Percentiles rank a stretch among this genome's conserved stretches.
Conservation (phyloP, 495 filamentous ascomycete species). For the Xylaria longipes region DNA sequence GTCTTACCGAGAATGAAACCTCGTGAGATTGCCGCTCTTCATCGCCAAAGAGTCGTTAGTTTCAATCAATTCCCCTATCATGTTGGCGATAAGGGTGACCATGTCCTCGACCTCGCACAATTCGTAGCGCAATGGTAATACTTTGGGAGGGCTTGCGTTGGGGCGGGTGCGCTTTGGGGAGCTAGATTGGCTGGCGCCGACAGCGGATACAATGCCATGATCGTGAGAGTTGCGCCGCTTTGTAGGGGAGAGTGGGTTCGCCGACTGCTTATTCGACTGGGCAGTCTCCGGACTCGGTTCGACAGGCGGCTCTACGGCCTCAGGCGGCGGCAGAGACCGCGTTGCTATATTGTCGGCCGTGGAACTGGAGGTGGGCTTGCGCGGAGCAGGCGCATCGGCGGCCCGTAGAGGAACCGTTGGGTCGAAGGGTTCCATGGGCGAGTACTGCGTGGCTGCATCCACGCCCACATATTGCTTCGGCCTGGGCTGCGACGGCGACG, state of each 20-base stretch:
- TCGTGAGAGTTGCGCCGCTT: constrained; percentile 56
- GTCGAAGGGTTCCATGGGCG: constrained; percentile 58
- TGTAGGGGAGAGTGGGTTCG: constrained; percentile 47
- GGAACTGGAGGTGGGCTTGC: constrained; percentile 36
- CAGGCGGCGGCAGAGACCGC: constrained; percentile 38
- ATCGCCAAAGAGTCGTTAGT: constrained; percentile 91
- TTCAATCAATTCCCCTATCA: constrained; percentile 92
- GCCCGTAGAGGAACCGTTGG: constrained; percentile 42
- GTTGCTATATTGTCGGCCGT: constrained; percentile 30
- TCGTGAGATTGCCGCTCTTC: constrained; percentile 80
- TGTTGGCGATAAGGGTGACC: constrained; percentile 88
- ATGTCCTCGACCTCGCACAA: constrained; percentile 79
- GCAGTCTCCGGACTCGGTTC: constrained; percentile 45
- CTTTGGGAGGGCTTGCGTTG: constrained; percentile 58
- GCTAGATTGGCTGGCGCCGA: constrained; percentile 47
- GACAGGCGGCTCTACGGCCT: constrained; percentile 36
- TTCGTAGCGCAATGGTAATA: constrained; percentile 80
- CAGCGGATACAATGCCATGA: constrained; percentile 57
- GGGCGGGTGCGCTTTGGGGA: constrained; percentile 55
- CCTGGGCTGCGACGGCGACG: constrained; percentile 35
- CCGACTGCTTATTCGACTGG: constrained; percentile 40
- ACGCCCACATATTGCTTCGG: constrained; percentile 56
- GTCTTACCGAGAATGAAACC: constrained; percentile 88
- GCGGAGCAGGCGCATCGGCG: constrained; percentile 39
- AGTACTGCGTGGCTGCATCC: constrained; percentile 64